phyloP scores from a whole-genome alignment of 2,329 filamentous ascomycete species.

The Aspergillus tubingensis region DNA sequence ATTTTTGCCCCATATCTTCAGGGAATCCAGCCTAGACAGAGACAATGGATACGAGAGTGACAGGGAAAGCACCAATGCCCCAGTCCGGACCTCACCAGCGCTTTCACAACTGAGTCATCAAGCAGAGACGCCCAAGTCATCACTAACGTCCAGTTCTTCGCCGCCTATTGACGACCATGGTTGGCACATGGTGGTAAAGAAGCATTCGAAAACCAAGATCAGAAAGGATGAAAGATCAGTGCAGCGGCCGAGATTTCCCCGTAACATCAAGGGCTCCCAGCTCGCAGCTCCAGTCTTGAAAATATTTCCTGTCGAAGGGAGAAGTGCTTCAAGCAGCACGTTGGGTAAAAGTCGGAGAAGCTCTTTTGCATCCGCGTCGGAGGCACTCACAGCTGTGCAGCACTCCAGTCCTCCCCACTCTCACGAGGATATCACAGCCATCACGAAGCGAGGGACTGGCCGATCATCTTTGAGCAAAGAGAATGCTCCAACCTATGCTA shows the following conservation, averaged over 20 bases:
- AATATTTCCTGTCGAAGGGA: conserved; percentile 30
- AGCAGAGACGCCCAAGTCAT: conserved; percentile 31
- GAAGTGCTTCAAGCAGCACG: conserved; percentile 32
- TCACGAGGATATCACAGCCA: conserved; percentile 18
- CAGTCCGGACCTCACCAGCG: conserved; percentile 29
- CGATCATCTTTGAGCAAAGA: conserved; percentile 23
- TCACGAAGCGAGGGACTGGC: conserved; percentile 7
- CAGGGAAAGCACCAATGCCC: conserved; percentile 27
- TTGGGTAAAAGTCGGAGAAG: conserved; percentile 21
- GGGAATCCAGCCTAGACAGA: conserved; percentile 28
- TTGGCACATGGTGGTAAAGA: conserved; percentile 36
- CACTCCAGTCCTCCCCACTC: conserved; percentile 34
- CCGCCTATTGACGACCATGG: conserved; percentile 27
- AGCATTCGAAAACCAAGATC: conserved; percentile 17
- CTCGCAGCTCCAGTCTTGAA: conserved; percentile 28
- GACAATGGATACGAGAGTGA: conserved; percentile 40
- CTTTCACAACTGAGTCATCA: conserved; percentile 34
- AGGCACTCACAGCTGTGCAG: conserved; percentile 42
- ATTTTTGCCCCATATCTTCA: conserved; percentile 38
- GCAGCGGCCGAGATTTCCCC: conserved; percentile 20
- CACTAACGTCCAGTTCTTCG: conserved; percentile 26
- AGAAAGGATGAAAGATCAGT: conserved; percentile 18
- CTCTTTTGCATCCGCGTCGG: conserved; percentile 39
- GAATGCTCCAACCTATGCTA: conserved; percentile 39
- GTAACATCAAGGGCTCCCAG: conserved; percentile 22